phyloP scores from a whole-genome alignment of 441 rosid species.

The Gossypium davidsonii region DNA sequence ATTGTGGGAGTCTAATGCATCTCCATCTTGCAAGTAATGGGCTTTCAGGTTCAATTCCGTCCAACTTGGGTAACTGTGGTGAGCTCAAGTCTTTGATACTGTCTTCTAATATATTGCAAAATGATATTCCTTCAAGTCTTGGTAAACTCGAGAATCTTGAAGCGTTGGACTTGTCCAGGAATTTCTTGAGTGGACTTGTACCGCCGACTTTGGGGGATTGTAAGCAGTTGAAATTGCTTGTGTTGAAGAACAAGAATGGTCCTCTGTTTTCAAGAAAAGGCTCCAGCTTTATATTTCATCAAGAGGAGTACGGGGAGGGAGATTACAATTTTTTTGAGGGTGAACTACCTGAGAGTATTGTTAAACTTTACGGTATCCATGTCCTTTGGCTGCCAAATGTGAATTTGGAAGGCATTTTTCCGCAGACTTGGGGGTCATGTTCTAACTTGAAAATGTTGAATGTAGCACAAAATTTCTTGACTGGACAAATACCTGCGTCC shows the following conservation, averaged over 20 bases:
- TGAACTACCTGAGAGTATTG: conserved; percentile 32
- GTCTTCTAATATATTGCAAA: conserved; percentile 51
- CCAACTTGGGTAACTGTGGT: conserved; percentile 43
- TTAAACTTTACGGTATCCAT: conserved; percentile 37
- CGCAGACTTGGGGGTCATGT: conserved; percentile 41
- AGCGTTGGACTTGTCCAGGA: conserved; percentile 56
- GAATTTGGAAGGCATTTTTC: conserved; percentile 39
- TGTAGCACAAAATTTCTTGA: conserved; percentile 42
- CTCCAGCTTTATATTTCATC: conserved; percentile 17
- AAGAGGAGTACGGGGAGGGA: conserved; percentile 23
- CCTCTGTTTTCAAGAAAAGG: conserved; percentile 25
- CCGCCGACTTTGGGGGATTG: conserved; percentile 52
- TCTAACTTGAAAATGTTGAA: conserved; percentile 47
- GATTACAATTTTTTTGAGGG: conserved; percentile 41
- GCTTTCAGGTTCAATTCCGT: conserved; percentile 43
- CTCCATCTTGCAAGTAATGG: conserved; percentile 55
- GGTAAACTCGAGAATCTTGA: conserved; percentile 47
- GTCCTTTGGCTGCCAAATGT: conserved; percentile 53
- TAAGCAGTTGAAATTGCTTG: conserved; percentile 18
- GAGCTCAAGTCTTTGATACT: conserved; percentile 41
- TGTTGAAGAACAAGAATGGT: conserved; percentile 22
- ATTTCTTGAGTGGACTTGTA: conserved; percentile 41
- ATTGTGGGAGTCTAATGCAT: conserved; percentile 47
- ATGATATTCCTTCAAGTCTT: conserved; percentile 41
- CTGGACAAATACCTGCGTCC: conserved; percentile 33